These are phyloP conservation scores for Alopecurus myosuroides DNA, from an alignment of 176 grass and related monocot genomes.

Conservation along the genomic window DNA sequence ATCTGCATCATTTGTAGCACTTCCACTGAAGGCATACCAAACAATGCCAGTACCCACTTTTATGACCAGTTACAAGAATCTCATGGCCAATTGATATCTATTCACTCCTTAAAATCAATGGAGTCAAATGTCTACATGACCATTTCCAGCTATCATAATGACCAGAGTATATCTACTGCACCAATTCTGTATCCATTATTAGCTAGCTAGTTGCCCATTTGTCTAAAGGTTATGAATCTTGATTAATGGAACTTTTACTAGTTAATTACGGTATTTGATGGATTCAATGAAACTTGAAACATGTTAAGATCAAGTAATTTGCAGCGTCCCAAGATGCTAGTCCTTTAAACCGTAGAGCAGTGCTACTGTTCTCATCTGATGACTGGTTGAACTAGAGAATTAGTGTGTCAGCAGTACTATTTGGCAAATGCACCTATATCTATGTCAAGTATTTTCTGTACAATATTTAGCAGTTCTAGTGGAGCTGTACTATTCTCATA, in stretches of 20 bases:
- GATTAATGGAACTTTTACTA: background rate
- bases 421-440: background rate
- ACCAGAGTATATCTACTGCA: too few relatives aligned
- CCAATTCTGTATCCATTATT: too few relatives aligned
- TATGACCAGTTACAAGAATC: too few relatives aligned
- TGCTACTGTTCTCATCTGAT: slow-evolving; percentile 19
- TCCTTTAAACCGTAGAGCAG: background rate
- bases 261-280: slow-evolving; percentile 33
- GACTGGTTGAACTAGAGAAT: background rate
- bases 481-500: too few relatives aligned
- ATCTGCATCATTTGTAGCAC: too few relatives aligned
- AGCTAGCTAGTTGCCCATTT: background rate
- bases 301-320: slow-evolving; percentile 19
- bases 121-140: too few relatives aligned
- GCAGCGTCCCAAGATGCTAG: slow-evolving; percentile 31
- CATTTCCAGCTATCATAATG: too few relatives aligned
- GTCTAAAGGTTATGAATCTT: background rate
- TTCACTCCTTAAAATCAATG: too few relatives aligned
- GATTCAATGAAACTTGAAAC: slow-evolving; percentile 49
- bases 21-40: too few relatives aligned
- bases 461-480: background rate
- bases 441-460: background rate
- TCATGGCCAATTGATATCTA: too few relatives aligned
- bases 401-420: background rate
- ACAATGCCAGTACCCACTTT: too few relatives aligned